Evolutionary conservation across 352 stramenopile species (phyloP).

Genomic region (Thraustochytrium striatum): DNA sequence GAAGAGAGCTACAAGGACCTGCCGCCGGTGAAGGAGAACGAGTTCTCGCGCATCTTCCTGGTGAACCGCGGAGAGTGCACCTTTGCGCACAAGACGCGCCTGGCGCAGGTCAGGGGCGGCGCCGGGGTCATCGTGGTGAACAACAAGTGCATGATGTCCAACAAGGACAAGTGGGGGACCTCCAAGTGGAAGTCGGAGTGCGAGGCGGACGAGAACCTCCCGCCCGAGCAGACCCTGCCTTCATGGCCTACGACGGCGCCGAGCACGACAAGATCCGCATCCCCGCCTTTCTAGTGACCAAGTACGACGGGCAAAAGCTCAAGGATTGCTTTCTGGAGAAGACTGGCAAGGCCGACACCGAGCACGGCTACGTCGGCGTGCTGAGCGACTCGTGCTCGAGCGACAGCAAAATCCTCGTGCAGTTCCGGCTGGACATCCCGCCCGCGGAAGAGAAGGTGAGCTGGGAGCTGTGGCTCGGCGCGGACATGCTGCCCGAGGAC

Average conservation of each 20-base stretch:
- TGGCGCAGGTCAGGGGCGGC: conserved; percentile 44
- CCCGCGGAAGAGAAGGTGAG: not conserved
- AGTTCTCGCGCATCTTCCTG: conserved; percentile 21
- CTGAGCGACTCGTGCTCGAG: not conserved
- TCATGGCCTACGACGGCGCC: conserved; percentile 37
- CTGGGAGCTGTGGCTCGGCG: conserved; percentile 26
- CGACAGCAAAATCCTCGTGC: not conserved
- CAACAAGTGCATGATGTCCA: conserved; percentile 41
- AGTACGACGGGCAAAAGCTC: conserved; percentile 26
- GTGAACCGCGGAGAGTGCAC: conserved; percentile 36
- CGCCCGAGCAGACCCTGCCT: not conserved
- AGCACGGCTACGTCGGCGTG: not conserved
- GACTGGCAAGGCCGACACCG: not conserved
- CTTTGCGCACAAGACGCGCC: conserved; percentile 25
- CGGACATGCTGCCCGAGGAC: conserved; percentile 1
- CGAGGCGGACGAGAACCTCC: not conserved
- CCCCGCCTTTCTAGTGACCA: conserved; percentile 33
- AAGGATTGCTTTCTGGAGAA: conserved; percentile 19
- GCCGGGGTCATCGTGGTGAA: conserved; percentile 47
- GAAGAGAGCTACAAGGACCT: not conserved
- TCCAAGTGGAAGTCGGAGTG: not conserved
- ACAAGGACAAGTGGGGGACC: not conserved
- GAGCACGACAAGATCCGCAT: conserved; percentile 37
- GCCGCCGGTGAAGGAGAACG: not conserved
- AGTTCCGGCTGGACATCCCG: not conserved